Evolutionary conservation across 208 protist species (phyloP).

Genomic region (Wallacemonas rigidus): DNA sequence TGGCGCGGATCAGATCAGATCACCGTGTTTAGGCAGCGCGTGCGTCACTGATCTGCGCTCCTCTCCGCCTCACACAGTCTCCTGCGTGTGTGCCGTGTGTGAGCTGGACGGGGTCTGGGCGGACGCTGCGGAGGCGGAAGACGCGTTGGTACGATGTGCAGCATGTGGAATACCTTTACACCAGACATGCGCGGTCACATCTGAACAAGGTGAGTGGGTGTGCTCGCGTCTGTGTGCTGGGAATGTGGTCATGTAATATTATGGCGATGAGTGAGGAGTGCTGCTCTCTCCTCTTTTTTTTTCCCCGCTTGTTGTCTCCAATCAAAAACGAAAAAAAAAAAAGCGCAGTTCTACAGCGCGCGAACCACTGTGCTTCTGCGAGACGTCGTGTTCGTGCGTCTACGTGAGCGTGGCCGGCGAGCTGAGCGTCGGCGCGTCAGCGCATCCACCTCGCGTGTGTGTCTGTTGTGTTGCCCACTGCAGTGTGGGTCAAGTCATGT

Average conservation of each 20-base stretch:
- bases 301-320: too few species aligned
- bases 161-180: constrained; percentile 9
- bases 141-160: not conserved
- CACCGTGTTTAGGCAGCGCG: constrained; percentile 5
- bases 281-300: too few species aligned
- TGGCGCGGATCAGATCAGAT: not conserved
- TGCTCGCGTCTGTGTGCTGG: not conserved
- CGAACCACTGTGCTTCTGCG: too few species aligned
- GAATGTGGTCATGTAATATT: not conserved
- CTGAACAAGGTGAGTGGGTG: not conserved
- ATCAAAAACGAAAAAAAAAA: too few species aligned
- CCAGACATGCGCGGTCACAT: not conserved
- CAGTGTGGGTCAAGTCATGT: too few species aligned
- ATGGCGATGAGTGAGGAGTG: too few species aligned
- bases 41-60: not conserved
- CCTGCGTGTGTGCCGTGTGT: constrained; percentile 38
- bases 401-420: too few species aligned
- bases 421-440: too few species aligned
- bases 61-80: not conserved
- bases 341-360: too few species aligned
- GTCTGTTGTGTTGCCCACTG: too few species aligned
- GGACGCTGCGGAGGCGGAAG: not conserved
- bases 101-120: constrained; percentile 35
- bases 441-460: too few species aligned
- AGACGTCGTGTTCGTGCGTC: too few species aligned